phyloP scores from a whole-genome alignment of 2,329 filamentous ascomycete species.

The Massarina eburnea region DNA sequence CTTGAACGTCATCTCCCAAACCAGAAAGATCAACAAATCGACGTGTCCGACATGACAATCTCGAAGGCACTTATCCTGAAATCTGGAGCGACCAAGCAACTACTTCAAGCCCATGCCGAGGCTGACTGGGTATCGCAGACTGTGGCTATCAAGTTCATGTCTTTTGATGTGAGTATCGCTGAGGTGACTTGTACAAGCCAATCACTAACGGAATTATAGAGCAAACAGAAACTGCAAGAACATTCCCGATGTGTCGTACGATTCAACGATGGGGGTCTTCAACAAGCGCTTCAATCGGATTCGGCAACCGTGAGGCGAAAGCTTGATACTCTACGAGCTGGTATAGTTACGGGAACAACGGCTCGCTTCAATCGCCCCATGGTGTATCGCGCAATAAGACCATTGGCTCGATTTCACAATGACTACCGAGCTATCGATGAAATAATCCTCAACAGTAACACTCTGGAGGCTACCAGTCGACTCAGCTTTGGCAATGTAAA shows the following conservation, averaged over 20 bases:
- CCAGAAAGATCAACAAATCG: constrained; percentile 4
- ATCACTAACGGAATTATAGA: constrained; percentile 2
- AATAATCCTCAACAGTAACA: constrained; percentile 17
- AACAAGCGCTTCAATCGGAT: constrained; percentile 1
- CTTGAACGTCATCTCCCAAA: constrained; percentile 1
- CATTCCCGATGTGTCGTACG: constrained; percentile 10
- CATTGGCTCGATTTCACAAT: constrained; percentile 13
- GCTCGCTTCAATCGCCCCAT: constrained; percentile 9
- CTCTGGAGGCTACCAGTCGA: constrained; percentile 11
- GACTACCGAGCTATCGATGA: constrained; percentile 18
- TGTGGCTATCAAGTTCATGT: constrained; percentile 13
- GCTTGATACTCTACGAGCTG: constrained; percentile 2
- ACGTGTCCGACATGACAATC: constrained; percentile 15
- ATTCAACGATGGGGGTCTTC: constrained; percentile 6
- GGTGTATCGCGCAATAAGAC: constrained; percentile 7
- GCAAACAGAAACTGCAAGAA: constrained; percentile 13
- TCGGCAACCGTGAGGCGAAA: neutral
- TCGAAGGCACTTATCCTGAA: constrained; percentile 14
- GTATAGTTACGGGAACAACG: constrained; percentile 5
- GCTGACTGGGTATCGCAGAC: constrained; percentile 8
- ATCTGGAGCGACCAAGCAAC: constrained; percentile 5
- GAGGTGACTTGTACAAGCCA: neutral
- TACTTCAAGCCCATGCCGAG: constrained; percentile 14
- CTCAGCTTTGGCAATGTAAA: constrained; percentile 12
- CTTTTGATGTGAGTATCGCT: constrained; percentile 8